phyloP scores from a whole-genome alignment of 257 asterid genomes.

The Solanum sitiens region DNA sequence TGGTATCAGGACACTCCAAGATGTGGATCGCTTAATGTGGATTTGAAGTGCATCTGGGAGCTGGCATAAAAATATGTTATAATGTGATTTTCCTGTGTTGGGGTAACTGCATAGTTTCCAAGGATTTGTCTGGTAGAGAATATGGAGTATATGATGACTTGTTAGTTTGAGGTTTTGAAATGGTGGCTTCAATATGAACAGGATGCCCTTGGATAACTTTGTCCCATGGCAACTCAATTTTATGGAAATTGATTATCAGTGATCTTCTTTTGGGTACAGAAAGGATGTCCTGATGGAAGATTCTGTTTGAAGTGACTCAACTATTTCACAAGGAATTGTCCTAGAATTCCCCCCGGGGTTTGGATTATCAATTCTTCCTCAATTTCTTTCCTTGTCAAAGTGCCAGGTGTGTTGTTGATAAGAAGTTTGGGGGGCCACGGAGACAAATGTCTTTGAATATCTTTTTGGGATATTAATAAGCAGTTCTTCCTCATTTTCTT shows the following conservation, averaged over 20 bases:
- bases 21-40: background rate
- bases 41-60: background rate
- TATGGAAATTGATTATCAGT: background rate
- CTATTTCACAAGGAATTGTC: background rate
- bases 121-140: background rate
- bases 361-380: background rate
- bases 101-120: background rate
- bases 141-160: background rate
- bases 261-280: background rate
- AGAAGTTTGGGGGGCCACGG: background rate
- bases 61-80: background rate
- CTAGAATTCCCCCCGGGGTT: background rate
- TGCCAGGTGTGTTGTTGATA: background rate
- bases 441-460: background rate
- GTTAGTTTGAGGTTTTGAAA: background rate
- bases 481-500: background rate
- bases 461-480: background rate
- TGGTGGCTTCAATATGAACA: background rate
- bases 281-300: conserved; percentile 15
- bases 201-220: background rate
- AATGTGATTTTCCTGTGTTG: background rate
- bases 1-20: background rate
- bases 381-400: background rate
- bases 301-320: background rate
- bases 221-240: background rate